These are phyloP conservation scores for Lathyrus tuberosus DNA, from an alignment of 306 rosid genomes.

Conservation along the genomic window DNA sequence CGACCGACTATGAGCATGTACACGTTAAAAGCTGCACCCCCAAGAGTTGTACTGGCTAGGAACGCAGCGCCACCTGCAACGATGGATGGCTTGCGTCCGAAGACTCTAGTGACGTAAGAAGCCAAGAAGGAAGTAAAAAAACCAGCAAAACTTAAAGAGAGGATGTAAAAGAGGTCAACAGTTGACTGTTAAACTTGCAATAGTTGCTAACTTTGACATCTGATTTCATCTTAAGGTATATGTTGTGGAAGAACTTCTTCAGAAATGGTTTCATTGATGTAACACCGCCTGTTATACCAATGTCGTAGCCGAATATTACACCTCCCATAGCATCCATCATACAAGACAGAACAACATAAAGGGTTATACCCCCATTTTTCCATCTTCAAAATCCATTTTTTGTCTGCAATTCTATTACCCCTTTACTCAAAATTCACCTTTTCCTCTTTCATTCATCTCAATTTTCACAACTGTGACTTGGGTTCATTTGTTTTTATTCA, in stretches of 20 bases:
- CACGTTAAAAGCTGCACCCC: constrained; percentile 64
- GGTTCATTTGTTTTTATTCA: background rate
- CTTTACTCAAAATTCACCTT: too few relatives aligned
- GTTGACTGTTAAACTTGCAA: constrained; percentile 66
- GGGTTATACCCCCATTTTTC: constrained; percentile 31
- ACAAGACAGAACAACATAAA: constrained; percentile 44
- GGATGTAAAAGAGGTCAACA: constrained; percentile 74
- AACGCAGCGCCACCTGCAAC: constrained; percentile 63
- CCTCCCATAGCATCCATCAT: constrained; percentile 58
- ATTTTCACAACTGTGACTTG: too few relatives aligned
- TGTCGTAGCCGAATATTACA: constrained; percentile 50
- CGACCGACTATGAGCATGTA: constrained; percentile 77
- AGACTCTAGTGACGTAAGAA: constrained; percentile 55
- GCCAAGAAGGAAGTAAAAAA: constrained; percentile 69
- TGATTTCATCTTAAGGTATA: constrained; percentile 51
- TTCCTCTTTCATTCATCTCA: constrained; percentile 3
- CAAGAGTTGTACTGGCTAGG: constrained; percentile 65
- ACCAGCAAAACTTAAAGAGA: constrained; percentile 71
- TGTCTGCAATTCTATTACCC: constrained; percentile 41
- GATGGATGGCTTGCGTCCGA: constrained; percentile 74
- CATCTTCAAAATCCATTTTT: constrained; percentile 46
- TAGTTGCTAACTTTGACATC: constrained; percentile 64
- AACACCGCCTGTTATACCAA: constrained; percentile 58
- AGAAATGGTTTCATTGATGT: constrained; percentile 80
- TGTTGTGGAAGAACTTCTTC: constrained; percentile 67